Percentiles rank a stretch among this genome's conserved stretches.
Conservation (phyloP, 371 early-diverging fungal genomes). For the Syncephalis plumigaleata region DNA sequence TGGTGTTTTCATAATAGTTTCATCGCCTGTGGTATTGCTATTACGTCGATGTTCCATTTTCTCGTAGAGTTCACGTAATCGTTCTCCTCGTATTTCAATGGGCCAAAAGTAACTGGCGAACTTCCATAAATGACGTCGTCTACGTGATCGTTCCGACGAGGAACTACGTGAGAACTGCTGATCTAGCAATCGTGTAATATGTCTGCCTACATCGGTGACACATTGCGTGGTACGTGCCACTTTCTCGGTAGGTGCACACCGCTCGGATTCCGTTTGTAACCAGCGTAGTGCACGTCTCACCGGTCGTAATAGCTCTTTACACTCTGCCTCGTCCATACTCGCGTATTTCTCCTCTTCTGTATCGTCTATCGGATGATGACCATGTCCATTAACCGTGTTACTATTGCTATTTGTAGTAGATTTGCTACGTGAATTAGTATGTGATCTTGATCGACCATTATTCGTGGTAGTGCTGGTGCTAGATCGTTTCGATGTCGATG, state of each 20-base stretch:
- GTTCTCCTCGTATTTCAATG: conserved; percentile 20
- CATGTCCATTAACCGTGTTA: background rate
- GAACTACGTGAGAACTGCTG: conserved; percentile 1
- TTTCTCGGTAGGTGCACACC: conserved; percentile 23
- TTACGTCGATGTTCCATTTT: conserved; percentile 4
- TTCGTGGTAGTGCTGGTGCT: background rate
- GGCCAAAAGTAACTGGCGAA: conserved; percentile 49
- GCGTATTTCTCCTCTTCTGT: conserved; percentile 13
- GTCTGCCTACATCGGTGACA: conserved; percentile 34
- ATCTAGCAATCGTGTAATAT: conserved; percentile 23
- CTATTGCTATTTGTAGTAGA: too few species aligned
- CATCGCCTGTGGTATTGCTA: background rate
- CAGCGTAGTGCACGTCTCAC: conserved; percentile 25
- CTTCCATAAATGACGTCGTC: conserved; percentile 32
- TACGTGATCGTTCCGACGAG: conserved; percentile 9
- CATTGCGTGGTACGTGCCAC: conserved; percentile 33
- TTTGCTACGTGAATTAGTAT: background rate
- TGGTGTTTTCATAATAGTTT: background rate
- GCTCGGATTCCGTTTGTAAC: conserved; percentile 27
- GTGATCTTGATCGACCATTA: background rate
- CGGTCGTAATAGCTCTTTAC: conserved; percentile 29
- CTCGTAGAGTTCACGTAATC: conserved; percentile 32
- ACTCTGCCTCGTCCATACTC: conserved; percentile 31
- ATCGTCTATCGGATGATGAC: background rate
- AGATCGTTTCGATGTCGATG: background rate